A percentile compares a stretch with the other conserved stretches of the same genome.
These are phyloP conservation scores for Triticum urartu DNA, from an alignment of 176 grass and related monocot species.

Conservation along the genomic window DNA sequence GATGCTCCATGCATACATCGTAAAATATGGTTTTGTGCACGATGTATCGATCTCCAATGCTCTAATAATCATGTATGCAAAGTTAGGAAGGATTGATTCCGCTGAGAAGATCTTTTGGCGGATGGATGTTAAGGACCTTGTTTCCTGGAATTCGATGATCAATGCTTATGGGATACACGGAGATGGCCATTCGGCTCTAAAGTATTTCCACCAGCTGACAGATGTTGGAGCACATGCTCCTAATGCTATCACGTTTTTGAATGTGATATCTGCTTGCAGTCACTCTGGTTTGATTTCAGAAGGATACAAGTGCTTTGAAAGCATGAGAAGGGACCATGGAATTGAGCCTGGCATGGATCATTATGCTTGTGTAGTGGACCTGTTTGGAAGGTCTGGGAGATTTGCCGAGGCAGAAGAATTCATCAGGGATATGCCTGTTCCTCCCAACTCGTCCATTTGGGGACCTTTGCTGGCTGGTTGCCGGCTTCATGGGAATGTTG, in stretches of 20 bases:
- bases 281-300: constrained; percentile 62
- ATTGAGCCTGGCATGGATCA: constrained; percentile 66
- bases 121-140: constrained; percentile 57
- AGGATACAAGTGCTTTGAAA: constrained; percentile 63
- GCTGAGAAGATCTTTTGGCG: constrained; percentile 46
- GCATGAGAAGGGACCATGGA: constrained; percentile 51
- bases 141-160: constrained; percentile 79
- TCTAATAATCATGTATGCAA: constrained; percentile 66
- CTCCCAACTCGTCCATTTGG: constrained; percentile 58
- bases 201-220: constrained; percentile 42
- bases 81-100: constrained; percentile 50
- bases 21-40: constrained; percentile 36
- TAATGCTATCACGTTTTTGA: constrained; percentile 61
- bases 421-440: constrained; percentile 55
- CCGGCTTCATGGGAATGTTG: constrained; percentile 49
- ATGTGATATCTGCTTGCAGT: constrained; percentile 63
- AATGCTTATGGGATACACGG: constrained; percentile 61
- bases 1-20: constrained; percentile 51
- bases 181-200: constrained; percentile 51
- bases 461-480: constrained; percentile 62
- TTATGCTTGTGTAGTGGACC: constrained; percentile 68
- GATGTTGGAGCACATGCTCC: constrained; percentile 32
- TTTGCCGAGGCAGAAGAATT: constrained; percentile 56
- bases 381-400: constrained; percentile 63
- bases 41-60: constrained; percentile 62